Percentiles rank a stretch among this genome's conserved stretches.
Evolutionary conservation across 2,329 filamentous ascomycete species (phyloP).

Genomic region (Claviceps cyperi): DNA sequence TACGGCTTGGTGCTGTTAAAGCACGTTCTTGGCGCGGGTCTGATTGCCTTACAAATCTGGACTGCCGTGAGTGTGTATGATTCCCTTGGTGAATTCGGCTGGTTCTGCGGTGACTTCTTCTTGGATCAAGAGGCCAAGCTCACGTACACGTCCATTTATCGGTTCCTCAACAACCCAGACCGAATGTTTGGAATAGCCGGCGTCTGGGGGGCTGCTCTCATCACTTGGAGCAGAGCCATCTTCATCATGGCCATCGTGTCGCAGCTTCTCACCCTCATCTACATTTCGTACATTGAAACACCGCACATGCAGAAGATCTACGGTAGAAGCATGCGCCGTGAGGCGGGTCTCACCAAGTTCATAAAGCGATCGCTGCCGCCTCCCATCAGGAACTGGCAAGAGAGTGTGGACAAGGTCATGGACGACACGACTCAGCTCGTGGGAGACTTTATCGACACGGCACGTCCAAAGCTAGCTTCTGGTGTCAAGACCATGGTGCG

Average conservation of each 20-base stretch:
- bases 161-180: constrained; percentile 95
- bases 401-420: constrained; percentile 74
- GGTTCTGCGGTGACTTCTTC: constrained; percentile 99
- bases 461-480: constrained; percentile 71
- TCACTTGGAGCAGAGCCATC: constrained; percentile 77
- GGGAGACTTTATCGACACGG: constrained; percentile 77
- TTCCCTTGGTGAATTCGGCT: constrained; percentile 91
- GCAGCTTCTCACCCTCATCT: constrained; percentile 71
- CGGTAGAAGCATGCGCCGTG: constrained; percentile 64
- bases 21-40: constrained; percentile 67
- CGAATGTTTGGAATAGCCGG: constrained; percentile 84
- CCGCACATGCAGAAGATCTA: constrained; percentile 99
- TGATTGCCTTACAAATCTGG: constrained; percentile 84
- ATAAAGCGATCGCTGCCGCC: constrained; percentile 75
- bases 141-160: constrained; percentile 94
- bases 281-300: constrained; percentile 86
- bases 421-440: constrained; percentile 79
- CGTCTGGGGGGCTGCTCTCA: constrained; percentile 88
- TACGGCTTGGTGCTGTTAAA: constrained; percentile 76
- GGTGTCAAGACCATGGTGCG: constrained; percentile 78
- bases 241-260: constrained; percentile 76
- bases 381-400: constrained; percentile 69
- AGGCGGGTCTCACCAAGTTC: constrained; percentile 85
- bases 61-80: constrained; percentile 88
- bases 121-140: constrained; percentile 79